A percentile compares a stretch with the other conserved stretches of the same genome.
Conservation (phyloP, 768 basidiomycete genomes). For the Panus rudis region DNA sequence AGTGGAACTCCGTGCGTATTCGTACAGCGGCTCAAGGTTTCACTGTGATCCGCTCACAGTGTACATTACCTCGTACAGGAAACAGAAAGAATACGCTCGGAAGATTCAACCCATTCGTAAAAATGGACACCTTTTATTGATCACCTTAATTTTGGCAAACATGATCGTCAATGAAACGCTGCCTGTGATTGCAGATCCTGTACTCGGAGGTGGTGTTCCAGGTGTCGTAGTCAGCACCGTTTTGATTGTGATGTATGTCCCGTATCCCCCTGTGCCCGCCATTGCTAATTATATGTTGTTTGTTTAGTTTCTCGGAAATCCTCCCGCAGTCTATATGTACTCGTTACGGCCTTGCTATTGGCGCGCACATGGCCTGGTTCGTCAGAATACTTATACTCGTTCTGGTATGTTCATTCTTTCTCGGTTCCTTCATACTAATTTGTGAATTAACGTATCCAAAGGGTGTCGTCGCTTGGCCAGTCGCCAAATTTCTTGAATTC, state of each 20-base stretch:
- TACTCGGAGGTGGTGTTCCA: conserved; percentile 65
- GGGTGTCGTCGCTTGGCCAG: conserved; percentile 72
- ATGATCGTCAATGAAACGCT: conserved; percentile 86
- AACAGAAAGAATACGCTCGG: conserved; percentile 67
- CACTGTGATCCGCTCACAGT: neutral
- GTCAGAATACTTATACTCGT: conserved; percentile 56
- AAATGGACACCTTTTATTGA: conserved; percentile 75
- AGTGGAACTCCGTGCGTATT: conserved; percentile 67
- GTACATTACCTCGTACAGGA: conserved; percentile 30
- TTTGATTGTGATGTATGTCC: conserved; percentile 72
- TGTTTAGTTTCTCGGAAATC: conserved; percentile 70
- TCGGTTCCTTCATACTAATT: neutral
- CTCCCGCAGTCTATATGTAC: conserved; percentile 84
- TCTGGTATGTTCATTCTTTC: conserved; percentile 36
- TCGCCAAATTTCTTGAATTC: conserved; percentile 71
- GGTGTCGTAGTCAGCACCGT: conserved; percentile 73
- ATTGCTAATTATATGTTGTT: neutral
- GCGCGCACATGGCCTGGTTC: conserved; percentile 70
- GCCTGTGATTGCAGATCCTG: conserved; percentile 67
- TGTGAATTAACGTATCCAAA: conserved; percentile 25
- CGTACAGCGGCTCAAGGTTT: neutral
- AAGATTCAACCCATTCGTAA: conserved; percentile 77
- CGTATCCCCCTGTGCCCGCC: neutral
- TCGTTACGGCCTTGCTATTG: conserved; percentile 75
- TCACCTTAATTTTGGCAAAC: conserved; percentile 72